Percentiles rank a stretch among this genome's conserved stretches.
Evolutionary conservation across 306 rosid genomes (phyloP).

Genomic region (Coriaria nepalensis): DNA sequence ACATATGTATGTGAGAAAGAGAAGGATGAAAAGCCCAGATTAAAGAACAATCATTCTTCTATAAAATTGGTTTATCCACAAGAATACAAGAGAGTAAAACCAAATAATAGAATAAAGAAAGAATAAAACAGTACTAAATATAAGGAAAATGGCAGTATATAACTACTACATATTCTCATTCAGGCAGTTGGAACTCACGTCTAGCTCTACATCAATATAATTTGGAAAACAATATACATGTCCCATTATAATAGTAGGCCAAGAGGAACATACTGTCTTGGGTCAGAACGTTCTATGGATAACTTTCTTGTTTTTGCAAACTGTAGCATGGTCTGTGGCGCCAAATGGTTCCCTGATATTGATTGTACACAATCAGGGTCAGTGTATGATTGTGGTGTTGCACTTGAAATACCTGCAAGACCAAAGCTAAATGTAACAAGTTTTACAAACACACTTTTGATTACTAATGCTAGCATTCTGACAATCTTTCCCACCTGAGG

Average conservation of each 20-base stretch:
- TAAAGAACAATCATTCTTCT: too few species aligned
- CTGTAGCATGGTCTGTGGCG: constrained; percentile 42
- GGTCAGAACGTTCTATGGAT: constrained; percentile 40
- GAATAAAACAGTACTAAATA: too few species aligned
- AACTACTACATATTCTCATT: too few species aligned
- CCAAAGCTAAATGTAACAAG: constrained; percentile 19
- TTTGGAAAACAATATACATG: neutral
- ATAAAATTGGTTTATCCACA: too few species aligned
- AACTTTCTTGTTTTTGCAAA: constrained; percentile 50
- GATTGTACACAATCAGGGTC: constrained; percentile 35
- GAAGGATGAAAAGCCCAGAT: too few species aligned
- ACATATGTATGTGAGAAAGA: too few species aligned
- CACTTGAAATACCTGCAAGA: constrained; percentile 45
- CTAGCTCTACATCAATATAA: too few species aligned
- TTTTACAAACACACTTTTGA: constrained; percentile 14
- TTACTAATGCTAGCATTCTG: constrained; percentile 15
- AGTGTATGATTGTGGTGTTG: constrained; percentile 26
- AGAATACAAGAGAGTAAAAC: too few species aligned
- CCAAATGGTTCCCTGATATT: constrained; percentile 31
- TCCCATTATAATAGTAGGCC: neutral
- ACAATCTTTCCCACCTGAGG: constrained; percentile 28
- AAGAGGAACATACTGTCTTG: constrained; percentile 40
- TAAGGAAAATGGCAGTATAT: too few species aligned
- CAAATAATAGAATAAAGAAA: too few species aligned
- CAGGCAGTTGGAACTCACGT: too few species aligned